Conservation (phyloP, 176 grass and related monocot genomes). For the Carex cristatella region DNA sequence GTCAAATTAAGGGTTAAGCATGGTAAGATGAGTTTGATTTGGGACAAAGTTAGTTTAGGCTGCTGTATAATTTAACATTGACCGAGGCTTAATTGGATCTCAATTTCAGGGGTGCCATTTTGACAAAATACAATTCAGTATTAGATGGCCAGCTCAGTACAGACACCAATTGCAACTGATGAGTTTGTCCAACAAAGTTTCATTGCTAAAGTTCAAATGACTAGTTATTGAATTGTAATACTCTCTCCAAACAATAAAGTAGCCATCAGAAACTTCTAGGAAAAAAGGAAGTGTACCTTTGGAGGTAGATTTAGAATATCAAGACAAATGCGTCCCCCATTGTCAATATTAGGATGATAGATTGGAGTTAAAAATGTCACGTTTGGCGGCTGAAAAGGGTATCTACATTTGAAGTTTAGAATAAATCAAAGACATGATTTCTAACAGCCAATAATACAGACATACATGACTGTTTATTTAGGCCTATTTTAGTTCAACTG, state of each 20-base stretch:
- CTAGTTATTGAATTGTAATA: background rate
- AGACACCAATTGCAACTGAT: background rate
- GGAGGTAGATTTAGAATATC: constrained; percentile 95
- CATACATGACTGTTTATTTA: too few relatives aligned
- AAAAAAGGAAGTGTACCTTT: constrained; percentile 47
- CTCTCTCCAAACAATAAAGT: background rate
- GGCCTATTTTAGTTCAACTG: too few relatives aligned
- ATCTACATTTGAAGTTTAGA: constrained; percentile 43
- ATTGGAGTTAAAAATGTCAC: constrained; percentile 87
- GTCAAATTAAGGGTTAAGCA: background rate
- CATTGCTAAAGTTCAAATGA: background rate
- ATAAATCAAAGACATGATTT: constrained; percentile 4
- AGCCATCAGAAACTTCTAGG: background rate
- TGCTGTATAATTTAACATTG: background rate
- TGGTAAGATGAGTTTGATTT: background rate
- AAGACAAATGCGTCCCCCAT: constrained; percentile 85
- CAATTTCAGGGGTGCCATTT: background rate
- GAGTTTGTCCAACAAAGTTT: background rate
- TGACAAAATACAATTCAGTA: background rate
- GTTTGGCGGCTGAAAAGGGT: constrained; percentile 89
- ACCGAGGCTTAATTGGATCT: background rate
- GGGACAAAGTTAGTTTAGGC: background rate
- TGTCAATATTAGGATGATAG: constrained; percentile 97
- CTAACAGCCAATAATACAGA: constrained; percentile 14
- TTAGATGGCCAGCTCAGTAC: background rate